phyloP scores from a whole-genome alignment of 495 filamentous ascomycete species.

The Glonium stellatum region DNA sequence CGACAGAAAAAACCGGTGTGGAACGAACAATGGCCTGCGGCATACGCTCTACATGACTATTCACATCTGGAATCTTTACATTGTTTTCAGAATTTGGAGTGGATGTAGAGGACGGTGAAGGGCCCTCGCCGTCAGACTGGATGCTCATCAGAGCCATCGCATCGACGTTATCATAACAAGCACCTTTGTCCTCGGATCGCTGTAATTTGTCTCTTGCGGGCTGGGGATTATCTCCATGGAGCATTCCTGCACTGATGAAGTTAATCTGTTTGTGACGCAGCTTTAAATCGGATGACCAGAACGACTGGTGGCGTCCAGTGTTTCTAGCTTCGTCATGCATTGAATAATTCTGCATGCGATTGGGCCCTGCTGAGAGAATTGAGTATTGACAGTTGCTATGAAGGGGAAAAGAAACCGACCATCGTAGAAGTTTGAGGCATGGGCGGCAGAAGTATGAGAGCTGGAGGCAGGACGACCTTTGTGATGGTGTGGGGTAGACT shows the following conservation, averaged over 20 bases:
- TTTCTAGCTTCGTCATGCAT: slow-evolving; percentile 73
- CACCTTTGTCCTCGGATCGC: slow-evolving; percentile 1
- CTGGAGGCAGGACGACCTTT: not conserved
- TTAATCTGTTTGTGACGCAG: slow-evolving; percentile 53
- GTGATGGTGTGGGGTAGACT: not conserved
- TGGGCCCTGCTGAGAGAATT: not conserved
- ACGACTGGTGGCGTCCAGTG: slow-evolving; percentile 54
- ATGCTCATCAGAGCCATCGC: slow-evolving; percentile 24
- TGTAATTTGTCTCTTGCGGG: not conserved
- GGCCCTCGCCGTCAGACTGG: slow-evolving; percentile 7
- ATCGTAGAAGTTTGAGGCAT: not conserved
- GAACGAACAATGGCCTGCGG: not conserved
- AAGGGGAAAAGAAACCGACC: not conserved
- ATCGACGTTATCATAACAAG: slow-evolving; percentile 4
- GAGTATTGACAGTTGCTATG: not conserved
- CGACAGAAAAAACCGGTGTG: slow-evolving; percentile 17
- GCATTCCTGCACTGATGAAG: slow-evolving; percentile 67
- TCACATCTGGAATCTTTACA: not conserved
- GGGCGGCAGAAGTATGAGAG: not conserved
- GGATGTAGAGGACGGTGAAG: not conserved
- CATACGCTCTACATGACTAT: not conserved
- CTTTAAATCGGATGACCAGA: slow-evolving; percentile 32
- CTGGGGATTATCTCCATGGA: slow-evolving; percentile 21
- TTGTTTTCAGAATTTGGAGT: not conserved
- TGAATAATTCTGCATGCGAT: slow-evolving; percentile 45